Evolutionary conservation across 164 flowering plant genomes (phyloP), one percentile per base, ranked within the genome.

Genomic region (Vitis riparia): DNA sequence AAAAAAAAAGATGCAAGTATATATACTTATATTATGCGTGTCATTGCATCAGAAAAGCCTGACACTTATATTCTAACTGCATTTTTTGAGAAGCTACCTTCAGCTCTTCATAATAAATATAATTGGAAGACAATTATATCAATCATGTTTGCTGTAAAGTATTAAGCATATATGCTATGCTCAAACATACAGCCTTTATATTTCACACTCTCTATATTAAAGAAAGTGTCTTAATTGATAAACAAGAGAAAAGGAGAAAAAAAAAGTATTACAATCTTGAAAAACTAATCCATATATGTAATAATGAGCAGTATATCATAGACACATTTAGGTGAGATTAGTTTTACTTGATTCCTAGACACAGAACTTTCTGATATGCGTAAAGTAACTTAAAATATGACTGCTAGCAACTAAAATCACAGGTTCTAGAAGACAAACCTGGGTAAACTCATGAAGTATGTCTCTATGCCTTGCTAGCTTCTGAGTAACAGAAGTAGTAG

Each of bases 381-480:
- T 57, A 14, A 14, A 30, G n/a, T 11, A 52, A 3, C 52, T 14
- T 16, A 19, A 60, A 59, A 48, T 27, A 51, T 32, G 44, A 32
- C 44, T 4, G 44, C 12, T 55, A 61, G 62, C 23, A 53, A 17
- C 61, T 55, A 62, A 30, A 15, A 17, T 63, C 17, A 67, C 15
- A 66, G 48, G 48, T 8, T 23, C 44, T 3, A 66, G 47, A 67
- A 44, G 63, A 51, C 52, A 1, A 76, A 95, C 99, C 98, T 95
- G 98, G 44, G 87, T 90, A 79, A 85, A 92, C 77, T 95, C 99
- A 76, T 95, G 98, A 60, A 92, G 89, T 76, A 95, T 95, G 78
- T 95, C 99, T 47, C 98, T 84, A 68, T 95, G 99, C 78, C 99
- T 88, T 14, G 99, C 98, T 30, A 95, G 85, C 77, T 95, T 95